Conservation (phyloP, 495 filamentous ascomycete genomes). For the Hypoxylon fragiforme region DNA sequence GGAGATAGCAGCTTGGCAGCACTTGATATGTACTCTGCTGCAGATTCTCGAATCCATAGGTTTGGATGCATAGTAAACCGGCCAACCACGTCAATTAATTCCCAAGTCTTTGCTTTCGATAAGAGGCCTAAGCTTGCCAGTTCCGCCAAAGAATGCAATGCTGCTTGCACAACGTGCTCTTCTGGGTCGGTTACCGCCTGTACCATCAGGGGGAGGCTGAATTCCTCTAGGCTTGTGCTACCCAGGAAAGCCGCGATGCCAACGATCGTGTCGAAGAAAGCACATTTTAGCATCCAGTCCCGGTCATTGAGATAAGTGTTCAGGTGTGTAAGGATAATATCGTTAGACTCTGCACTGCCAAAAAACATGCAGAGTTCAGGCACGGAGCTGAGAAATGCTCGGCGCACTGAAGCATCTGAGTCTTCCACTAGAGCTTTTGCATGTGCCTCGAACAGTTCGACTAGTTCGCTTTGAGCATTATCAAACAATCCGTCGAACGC, state of each 20-base stretch:
- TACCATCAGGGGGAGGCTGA: constrained; percentile 93
- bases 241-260: constrained; percentile 91
- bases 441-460: constrained; percentile 79
- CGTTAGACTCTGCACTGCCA: constrained; percentile 82
- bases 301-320: constrained; percentile 97
- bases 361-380: constrained; percentile 94
- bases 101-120: constrained; percentile 81
- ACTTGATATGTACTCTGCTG: constrained; percentile 77
- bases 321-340: constrained; percentile 90
- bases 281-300: constrained; percentile 95
- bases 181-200: constrained; percentile 96
- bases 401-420: constrained; percentile 79
- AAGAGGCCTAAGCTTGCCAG: constrained; percentile 88
- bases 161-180: constrained; percentile 91
- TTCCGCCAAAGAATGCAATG: constrained; percentile 83
- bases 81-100: constrained; percentile 76
- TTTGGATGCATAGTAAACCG: constrained; percentile 93
- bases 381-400: constrained; percentile 93
- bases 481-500: constrained; percentile 84
- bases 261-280: constrained; percentile 94
- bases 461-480: constrained; percentile 72
- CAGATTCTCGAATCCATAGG: constrained; percentile 89
- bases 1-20: constrained; percentile 75
- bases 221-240: constrained; percentile 85
- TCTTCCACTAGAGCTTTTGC: constrained; percentile 91